Evolutionary conservation across 2,329 filamentous ascomycete species (phyloP).

Genomic region (Periconia macrospinosa): DNA sequence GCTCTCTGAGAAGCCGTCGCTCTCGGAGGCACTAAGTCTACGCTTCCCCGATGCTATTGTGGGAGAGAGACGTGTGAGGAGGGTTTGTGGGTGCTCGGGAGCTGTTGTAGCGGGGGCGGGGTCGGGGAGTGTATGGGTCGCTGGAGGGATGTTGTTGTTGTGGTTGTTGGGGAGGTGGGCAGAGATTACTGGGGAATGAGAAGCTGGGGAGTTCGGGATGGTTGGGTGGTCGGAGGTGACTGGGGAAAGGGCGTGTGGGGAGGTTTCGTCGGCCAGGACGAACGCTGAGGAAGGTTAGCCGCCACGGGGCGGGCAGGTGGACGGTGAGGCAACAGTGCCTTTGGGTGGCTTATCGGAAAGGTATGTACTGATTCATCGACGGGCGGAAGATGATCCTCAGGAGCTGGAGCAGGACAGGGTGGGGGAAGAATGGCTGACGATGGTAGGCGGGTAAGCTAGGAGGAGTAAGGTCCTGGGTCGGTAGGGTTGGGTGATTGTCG

Average conservation of each 20-base stretch:
- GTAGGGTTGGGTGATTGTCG: background rate
- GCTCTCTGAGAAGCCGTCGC: constrained; percentile 24
- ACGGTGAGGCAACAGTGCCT: constrained; percentile 24
- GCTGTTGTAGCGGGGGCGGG: constrained; percentile 17
- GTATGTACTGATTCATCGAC: constrained; percentile 20
- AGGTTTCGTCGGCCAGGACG: constrained; percentile 74
- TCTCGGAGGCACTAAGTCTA: constrained; percentile 35
- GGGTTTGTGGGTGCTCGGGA: constrained; percentile 13
- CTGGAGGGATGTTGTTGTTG: too few relatives aligned
- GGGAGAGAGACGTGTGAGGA: background rate
- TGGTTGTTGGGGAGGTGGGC: constrained; percentile 30
- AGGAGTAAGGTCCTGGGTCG: constrained; percentile 6
- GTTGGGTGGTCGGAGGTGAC: constrained; percentile 69
- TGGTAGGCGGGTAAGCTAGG: background rate
- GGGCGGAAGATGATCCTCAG: background rate
- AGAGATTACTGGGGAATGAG: constrained; percentile 45
- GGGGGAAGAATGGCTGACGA: background rate
- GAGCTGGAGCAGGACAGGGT: constrained; percentile 5
- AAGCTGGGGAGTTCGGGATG: constrained; percentile 57
- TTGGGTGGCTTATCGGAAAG: constrained; percentile 13
- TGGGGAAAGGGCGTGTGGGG: constrained; percentile 60
- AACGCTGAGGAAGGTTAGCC: constrained; percentile 41
- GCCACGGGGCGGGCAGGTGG: constrained; percentile 32
- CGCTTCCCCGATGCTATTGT: constrained; percentile 28
- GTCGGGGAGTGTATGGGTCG: constrained; percentile 8